Evolutionary conservation across 2,329 filamentous ascomycete genomes (phyloP).

Genomic region (Paraphoma chrysanthemicola): DNA sequence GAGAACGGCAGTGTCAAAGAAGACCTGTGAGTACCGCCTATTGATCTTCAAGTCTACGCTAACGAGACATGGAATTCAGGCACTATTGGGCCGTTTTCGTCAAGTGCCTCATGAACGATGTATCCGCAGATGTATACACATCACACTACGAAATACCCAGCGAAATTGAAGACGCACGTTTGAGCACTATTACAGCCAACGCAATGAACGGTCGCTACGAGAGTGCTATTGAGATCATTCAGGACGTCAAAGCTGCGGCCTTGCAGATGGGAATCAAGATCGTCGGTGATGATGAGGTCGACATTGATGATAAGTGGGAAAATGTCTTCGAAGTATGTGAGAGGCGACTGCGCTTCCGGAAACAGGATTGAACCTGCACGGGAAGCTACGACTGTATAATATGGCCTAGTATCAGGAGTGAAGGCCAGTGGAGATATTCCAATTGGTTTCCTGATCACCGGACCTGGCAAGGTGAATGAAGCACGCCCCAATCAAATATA

Average conservation of each 20-base stretch:
- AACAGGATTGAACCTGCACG: too few species aligned
- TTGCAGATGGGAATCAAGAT: conserved; percentile 4
- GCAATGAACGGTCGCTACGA: conserved; percentile 10
- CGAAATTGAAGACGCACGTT: conserved; percentile 9
- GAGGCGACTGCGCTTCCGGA: too few species aligned
- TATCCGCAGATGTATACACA: neutral
- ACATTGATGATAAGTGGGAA: conserved; percentile 8
- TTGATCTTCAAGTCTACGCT: neutral
- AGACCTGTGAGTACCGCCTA: conserved; percentile 1
- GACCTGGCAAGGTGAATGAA: too few species aligned
- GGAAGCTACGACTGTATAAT: too few species aligned
- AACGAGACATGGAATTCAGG: neutral
- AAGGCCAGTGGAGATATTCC: too few species aligned
- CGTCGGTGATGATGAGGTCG: conserved; percentile 7
- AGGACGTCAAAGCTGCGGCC: conserved; percentile 3
- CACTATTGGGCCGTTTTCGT: conserved; percentile 10
- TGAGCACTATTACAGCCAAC: conserved; percentile 8
- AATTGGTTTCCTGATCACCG: too few species aligned
- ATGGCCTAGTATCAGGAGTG: too few species aligned
- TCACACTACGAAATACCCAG: neutral
- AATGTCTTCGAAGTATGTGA: neutral
- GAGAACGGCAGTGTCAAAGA: conserved; percentile 4
- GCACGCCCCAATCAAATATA: too few species aligned
- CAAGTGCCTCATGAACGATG: conserved; percentile 9
- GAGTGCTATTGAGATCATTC: conserved; percentile 6